Base-by-base conservation (phyloP, 2,329 filamentous ascomycete species). In the Nigrospora osmanthi region DNA sequence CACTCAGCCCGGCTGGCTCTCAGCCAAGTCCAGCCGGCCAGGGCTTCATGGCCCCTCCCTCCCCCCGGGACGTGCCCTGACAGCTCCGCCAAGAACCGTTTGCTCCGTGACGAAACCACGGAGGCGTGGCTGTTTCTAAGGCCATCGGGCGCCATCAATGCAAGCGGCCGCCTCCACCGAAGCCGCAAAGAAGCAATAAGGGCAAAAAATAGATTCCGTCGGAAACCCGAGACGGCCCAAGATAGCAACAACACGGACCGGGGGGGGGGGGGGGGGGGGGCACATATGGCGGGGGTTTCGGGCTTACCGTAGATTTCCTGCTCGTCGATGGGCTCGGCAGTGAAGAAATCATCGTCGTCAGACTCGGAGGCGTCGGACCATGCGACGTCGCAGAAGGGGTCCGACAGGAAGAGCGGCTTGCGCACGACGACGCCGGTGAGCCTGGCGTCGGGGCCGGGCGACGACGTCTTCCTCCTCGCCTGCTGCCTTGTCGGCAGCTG, bases 271-370 rank as follows among this genome's bases (percentile, higher is more conserved):
- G n/a, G n/a, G n/a, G n/a, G n/a, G n/a, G n/a, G n/a, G n/a, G n/a
- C n/a, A n/a, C n/a, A n/a, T 7, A 28, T 10, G 23, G 23, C 23
- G 23, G 23, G 19, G 19, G 23, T 10, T 28, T 28, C 35, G 42
- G 17, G 34, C 71, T 50, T 70, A 93, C 89, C 89, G 62, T 91
- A 98, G 36, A 98, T 91, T 67, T 98, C 93, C 65, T 96, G 93
- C 64, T 94, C 88, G 61, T 98, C 93, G 54, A 98, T 95, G 46
- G 87, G 86, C 56, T 97, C 90, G 33, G 82, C 73, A 1, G 72
- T 70, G 40, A 80, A 75, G 47, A 35, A 32, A 11, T 36, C 40
- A 6, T 83, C 79, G 47, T 81, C 78, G 42, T 79, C 69, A 41
- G 64, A 61, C 19, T 60, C 57, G 7, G 56, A 56, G 17, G 64